phyloP scores from a whole-genome alignment of 2,329 filamentous ascomycete genomes.

The Aspergillus arachidicola region DNA sequence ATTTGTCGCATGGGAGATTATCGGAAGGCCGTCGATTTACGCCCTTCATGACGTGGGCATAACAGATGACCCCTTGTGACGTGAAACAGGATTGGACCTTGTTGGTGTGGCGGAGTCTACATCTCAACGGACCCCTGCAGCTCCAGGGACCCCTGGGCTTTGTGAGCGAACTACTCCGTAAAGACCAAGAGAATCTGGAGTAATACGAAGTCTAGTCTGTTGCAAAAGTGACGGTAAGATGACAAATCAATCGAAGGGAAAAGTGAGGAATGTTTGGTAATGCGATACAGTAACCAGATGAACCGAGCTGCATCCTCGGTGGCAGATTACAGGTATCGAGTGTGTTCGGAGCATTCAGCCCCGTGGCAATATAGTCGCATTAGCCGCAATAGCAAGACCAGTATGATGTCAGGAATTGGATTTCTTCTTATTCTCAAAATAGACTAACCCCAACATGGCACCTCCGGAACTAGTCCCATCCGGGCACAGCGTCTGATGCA shows the following conservation, averaged over 20 bases:
- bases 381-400: background rate
- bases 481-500: background rate
- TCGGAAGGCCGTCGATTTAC: slow-evolving; percentile 6
- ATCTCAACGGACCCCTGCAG: background rate
- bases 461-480: background rate
- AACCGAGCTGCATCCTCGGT: background rate
- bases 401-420: slow-evolving; percentile 12
- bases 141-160: background rate
- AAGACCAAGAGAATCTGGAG: background rate
- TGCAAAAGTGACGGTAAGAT: background rate
- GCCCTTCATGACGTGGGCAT: background rate
- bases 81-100: slow-evolving; percentile 6
- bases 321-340: background rate
- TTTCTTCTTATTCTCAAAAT: background rate
- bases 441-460: slow-evolving; percentile 1
- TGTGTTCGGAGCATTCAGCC: background rate
- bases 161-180: background rate
- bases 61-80: background rate
- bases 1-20: background rate
- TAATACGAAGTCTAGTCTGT: background rate
- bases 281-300: background rate
- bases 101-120: slow-evolving; percentile 4
- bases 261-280: background rate
- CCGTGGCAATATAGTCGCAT: background rate
- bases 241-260: background rate